Evolutionary conservation across 2,329 filamentous ascomycete genomes (phyloP).

Genomic region (Akanthomyces uredinophilus): DNA sequence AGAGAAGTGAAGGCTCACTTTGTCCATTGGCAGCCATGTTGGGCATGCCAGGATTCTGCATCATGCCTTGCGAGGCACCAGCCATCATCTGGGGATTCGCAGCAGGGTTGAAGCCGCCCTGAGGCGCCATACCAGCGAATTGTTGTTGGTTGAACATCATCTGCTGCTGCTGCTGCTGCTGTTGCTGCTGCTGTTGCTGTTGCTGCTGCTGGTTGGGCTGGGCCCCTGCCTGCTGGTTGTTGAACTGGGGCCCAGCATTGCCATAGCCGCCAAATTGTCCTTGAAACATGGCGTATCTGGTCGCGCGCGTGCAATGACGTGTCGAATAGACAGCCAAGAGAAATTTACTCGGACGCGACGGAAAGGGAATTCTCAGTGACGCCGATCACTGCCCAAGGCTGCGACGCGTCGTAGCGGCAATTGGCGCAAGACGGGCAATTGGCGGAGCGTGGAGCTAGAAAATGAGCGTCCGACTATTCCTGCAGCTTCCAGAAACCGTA

Average conservation of each 20-base stretch:
- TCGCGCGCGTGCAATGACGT: background rate
- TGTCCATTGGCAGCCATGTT: slow-evolving; percentile 56
- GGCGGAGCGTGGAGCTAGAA: background rate
- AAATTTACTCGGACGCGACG: background rate
- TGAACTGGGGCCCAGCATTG: slow-evolving; percentile 15
- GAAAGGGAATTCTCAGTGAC: background rate
- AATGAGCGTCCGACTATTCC: background rate
- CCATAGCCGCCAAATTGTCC: slow-evolving; percentile 13
- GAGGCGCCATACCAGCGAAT: slow-evolving; percentile 48
- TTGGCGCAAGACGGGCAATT: slow-evolving; percentile 6
- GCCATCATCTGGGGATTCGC: slow-evolving; percentile 53
- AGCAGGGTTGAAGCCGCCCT: slow-evolving; percentile 45
- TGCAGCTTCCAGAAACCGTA: background rate
- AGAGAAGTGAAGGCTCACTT: slow-evolving; percentile 39
- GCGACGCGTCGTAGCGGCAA: slow-evolving; percentile 11
- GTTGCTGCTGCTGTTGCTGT: slow-evolving; percentile 31
- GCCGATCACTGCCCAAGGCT: background rate
- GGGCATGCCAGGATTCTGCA: slow-evolving; percentile 56
- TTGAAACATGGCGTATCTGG: slow-evolving; percentile 10
- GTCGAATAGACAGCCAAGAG: background rate
- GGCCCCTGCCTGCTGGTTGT: slow-evolving; percentile 19
- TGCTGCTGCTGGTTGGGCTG: slow-evolving; percentile 26
- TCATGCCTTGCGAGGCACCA: slow-evolving; percentile 53
- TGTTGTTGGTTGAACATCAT: slow-evolving; percentile 41
- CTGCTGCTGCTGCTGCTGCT: slow-evolving; percentile 30